Evolutionary conservation across 148 eudicot genomes (phyloP), one percentile per base, ranked within the genome.

Genomic region (Silene uniflora): DNA sequence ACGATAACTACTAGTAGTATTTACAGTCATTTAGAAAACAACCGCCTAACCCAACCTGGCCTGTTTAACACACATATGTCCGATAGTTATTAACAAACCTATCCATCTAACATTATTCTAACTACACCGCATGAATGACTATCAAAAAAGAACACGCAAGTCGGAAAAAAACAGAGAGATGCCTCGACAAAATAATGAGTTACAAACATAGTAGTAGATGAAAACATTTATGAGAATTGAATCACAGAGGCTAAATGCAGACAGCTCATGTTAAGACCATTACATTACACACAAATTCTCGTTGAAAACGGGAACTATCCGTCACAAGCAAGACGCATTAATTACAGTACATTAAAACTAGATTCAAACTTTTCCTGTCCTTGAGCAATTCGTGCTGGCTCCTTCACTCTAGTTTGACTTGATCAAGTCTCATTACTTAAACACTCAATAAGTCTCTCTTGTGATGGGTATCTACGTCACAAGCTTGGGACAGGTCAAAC

Each of bases 201-300:
- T n/a, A n/a, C n/a, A 16, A 4, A 49, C 25, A 61, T 19, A 61
- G 24, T 61, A 61, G 64, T 52, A 52, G 56, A 13, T 52, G 56
- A 16, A 52, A 16, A 52, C 56, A 52, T 52, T 52, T 52, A 52
- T 52, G 56, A 52, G 12, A 11, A 52, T 52, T 52, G 13, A 52
- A 52, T 12, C 5, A 16, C 18, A 52, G 14, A 52, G 56, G 12
- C 17, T 52, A 52, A 52, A 52, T 1, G 13, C 56, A 52, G 14
- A 65, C 69, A 65, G 29, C 46, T 19, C 69, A 65, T 65, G 69
- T 65, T 65, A 65, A 52, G 16, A 12, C 56, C 14, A 10, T 52
- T 13, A 52, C 56, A 52, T 12, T 52, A n/a, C n/a, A n/a, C n/a
- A n/a, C n/a, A n/a, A n/a, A n/a, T n/a, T n/a, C n/a, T n/a, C n/a